A percentile compares a stretch with the other conserved stretches of the same genome.
Evolutionary conservation across 2,329 filamentous ascomycete species (phyloP).

Genomic region (Beauveria australis): DNA sequence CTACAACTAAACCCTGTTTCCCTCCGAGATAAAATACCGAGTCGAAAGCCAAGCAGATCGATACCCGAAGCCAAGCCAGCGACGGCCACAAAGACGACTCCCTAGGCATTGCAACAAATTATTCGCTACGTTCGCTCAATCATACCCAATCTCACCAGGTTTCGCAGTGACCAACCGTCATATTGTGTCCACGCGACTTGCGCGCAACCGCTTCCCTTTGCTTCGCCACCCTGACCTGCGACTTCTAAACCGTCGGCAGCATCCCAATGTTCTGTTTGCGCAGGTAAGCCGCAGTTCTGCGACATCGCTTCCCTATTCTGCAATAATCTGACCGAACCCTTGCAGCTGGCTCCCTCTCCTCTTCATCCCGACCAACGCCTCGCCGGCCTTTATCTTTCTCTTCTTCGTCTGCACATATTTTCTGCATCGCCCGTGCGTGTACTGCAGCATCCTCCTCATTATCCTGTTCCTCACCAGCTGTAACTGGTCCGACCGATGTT

Average conservation of each 20-base stretch:
- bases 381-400: conserved; percentile 76
- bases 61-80: not conserved
- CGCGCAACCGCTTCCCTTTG: not conserved
- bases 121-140: not conserved
- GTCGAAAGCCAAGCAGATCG: not conserved
- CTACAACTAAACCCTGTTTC: not conserved
- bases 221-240: not conserved
- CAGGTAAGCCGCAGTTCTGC: conserved; percentile 34
- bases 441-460: conserved; percentile 91
- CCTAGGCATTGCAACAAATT: not conserved
- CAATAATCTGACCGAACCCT: not conserved
- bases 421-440: conserved; percentile 92
- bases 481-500: conserved; percentile 81
- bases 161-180: no score
- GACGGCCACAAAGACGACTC: not conserved
- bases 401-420: conserved; percentile 93
- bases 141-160: not conserved
- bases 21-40: not conserved
- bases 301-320: not conserved
- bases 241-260: not conserved
- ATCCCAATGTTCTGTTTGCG: conserved; percentile 52
- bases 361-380: conserved; percentile 81
- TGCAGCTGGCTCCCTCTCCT: conserved; percentile 75
- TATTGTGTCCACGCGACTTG: no score
- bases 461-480: conserved; percentile 90